Evolutionary conservation across 2,329 filamentous ascomycete genomes (phyloP), one percentile per base, ranked within the genome.

Genomic region (Sclerotiophoma versabilis): DNA sequence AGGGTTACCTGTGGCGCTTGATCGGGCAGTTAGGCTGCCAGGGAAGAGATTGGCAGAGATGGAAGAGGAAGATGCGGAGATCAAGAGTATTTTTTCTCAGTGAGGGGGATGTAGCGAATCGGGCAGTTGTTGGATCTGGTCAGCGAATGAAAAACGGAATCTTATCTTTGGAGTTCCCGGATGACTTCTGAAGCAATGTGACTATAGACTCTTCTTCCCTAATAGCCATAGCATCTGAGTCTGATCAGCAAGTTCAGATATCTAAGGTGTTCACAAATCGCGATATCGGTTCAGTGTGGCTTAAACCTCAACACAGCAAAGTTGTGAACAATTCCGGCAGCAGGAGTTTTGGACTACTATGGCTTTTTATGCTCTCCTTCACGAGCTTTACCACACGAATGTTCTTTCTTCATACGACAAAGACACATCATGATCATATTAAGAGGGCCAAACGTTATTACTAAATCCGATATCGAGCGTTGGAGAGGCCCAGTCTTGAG

Each of bases 1-100:
- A 37, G 62, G 62, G 19, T 46, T 65, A 33, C 62, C 62, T 32
- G 60, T 63, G 17, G 62, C 60, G 41, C 45, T 65, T 33, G 62
- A 65, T 54, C 57, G 62, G n/a, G 62, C 62, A 14, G 60, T 65
- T 2, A 49, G 59, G 42, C 41, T 65, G 43, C 62, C 62, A 15
- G 60, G 60, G 45, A 63, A 60, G 50, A 60, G 54, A 17, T 37
- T 63, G 36, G 53, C 49, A 2, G 58, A 65, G 53, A 54, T 58
- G 37, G 62, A 65, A 45, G 60, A 65, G 26, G 58, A 65, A 38
- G 62, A 65, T 49, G 57, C 54, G 20, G 60, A 65, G 52, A 63
- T 63, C 32, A 50, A 54, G 33, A 63, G 62, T 46, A 50, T 60
- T 45, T 33, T 54, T 39, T 59, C 59, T 41, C 39, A 50, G 30